A percentile compares a stretch with the other conserved stretches of the same genome.
These are phyloP conservation scores for Apiotrichum mycotoxinovorans DNA, from an alignment of 1,284 basidiomycete genomes.

Conservation along the genomic window DNA sequence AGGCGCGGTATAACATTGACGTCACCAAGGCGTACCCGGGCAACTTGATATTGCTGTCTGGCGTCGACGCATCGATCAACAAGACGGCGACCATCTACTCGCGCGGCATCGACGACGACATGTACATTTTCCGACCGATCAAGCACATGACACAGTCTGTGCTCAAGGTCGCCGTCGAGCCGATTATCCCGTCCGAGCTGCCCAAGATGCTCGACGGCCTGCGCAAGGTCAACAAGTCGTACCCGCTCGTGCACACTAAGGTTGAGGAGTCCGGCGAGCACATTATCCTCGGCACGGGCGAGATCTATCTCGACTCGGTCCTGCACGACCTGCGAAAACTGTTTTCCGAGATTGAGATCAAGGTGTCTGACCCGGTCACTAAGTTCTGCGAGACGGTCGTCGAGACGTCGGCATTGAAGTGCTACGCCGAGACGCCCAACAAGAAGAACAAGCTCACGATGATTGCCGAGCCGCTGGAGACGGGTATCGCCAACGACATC, in stretches of 20 bases:
- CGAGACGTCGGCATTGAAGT: slow-evolving; percentile 96
- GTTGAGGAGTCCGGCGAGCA: slow-evolving; percentile 99
- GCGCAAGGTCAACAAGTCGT: slow-evolving; percentile 95
- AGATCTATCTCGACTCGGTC: slow-evolving; percentile 93
- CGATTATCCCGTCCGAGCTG: slow-evolving; percentile 92
- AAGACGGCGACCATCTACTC: slow-evolving; percentile 90
- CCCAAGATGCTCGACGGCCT: slow-evolving; percentile 98
- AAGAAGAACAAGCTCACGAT: slow-evolving; percentile 99
- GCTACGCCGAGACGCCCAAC: slow-evolving; percentile 97
- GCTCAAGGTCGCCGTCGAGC: slow-evolving; percentile 98
- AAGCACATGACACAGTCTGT: slow-evolving; percentile 95
- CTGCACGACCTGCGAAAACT: slow-evolving; percentile 91
- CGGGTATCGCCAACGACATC: slow-evolving; percentile 89
- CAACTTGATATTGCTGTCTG: slow-evolving; percentile 86
- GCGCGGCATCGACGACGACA: slow-evolving; percentile 65
- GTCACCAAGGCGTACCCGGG: slow-evolving; percentile 85
- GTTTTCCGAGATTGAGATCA: slow-evolving; percentile 98
- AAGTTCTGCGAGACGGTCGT: slow-evolving; percentile 98
- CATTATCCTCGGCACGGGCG: slow-evolving; percentile 93
- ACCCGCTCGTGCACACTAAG: slow-evolving; percentile 89
- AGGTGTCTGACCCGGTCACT: slow-evolving; percentile 97
- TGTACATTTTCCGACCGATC: slow-evolving; percentile 91
- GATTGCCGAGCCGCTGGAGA: slow-evolving; percentile 94
- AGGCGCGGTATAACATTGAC: slow-evolving; percentile 87
- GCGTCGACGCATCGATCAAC: slow-evolving; percentile 88